Evolutionary conservation across 441 rosid species (phyloP), one percentile per base, ranked within the genome.

Genomic region (Iberis amara): DNA sequence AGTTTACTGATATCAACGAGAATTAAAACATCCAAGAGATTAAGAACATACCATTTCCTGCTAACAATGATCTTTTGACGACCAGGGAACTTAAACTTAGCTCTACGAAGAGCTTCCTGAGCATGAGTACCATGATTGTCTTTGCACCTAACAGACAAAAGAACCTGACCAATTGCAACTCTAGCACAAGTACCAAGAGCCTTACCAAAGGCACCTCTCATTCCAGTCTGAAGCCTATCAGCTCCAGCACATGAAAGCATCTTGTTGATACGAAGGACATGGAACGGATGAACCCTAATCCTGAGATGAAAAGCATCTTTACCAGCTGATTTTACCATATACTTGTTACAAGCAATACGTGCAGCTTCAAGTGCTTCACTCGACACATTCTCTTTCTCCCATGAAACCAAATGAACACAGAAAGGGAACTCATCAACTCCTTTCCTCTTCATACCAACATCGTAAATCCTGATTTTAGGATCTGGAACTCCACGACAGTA

Each of bases 1-100:
- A n/a, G n/a, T n/a, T n/a, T n/a, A n/a, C n/a, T n/a, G n/a, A n/a
- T n/a, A n/a, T n/a, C n/a, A n/a, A n/a, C n/a, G n/a, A n/a, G n/a
- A n/a, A n/a, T n/a, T n/a, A n/a, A n/a, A n/a, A n/a, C n/a, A n/a
- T n/a, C n/a, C n/a, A n/a, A n/a, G n/a, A n/a, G n/a, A n/a, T n/a
- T n/a, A n/a, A n/a, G n/a, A n/a, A n/a, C n/a, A n/a, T n/a, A n/a
- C 96, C 92, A 90, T 66, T 90, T 90, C 81, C 95, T 82, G 86
- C 95, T 86, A 65, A 89, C 86, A 52, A 89, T 86, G 42, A 86
- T 86, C 85, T 89, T 89, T 60, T 86, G 97, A 51, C 95, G 86
- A 56, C 95, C 95, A 69, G 94, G 95, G 68, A 86, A 90, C 80
- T 87, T 90, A 74, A 90, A 90, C 73, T 87, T 87, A 0, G 98